Evolutionary conservation across 352 stramenopile genomes (phyloP).

Genomic region (Phytophthora melonis): DNA sequence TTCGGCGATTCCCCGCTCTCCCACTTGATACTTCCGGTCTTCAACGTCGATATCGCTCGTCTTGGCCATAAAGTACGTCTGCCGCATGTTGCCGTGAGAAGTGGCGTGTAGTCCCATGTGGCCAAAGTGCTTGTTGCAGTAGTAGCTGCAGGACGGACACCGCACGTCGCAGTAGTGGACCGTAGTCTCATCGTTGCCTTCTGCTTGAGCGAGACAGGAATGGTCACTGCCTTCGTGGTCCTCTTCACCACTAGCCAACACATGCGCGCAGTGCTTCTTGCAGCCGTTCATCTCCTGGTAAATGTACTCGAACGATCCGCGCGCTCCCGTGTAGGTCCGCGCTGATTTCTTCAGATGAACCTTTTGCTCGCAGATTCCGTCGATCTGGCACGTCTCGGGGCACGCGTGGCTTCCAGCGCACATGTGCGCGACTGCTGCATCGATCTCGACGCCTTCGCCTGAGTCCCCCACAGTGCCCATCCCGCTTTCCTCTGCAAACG

Average conservation of each 20-base stretch:
- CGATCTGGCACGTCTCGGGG: conserved; percentile 47
- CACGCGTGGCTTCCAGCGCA: conserved; percentile 54
- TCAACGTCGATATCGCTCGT: conserved; percentile 56
- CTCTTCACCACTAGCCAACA: conserved; percentile 43
- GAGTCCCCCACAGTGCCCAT: not conserved
- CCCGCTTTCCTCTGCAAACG: conserved; percentile 20
- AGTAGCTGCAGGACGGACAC: conserved; percentile 72
- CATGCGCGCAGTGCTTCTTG: conserved; percentile 58
- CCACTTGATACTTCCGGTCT: conserved; percentile 45
- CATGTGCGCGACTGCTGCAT: conserved; percentile 47
- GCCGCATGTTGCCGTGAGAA: conserved; percentile 74
- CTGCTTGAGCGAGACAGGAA: conserved; percentile 42
- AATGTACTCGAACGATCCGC: conserved; percentile 63
- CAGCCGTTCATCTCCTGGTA: conserved; percentile 77
- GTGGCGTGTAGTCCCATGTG: conserved; percentile 63
- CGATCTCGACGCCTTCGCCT: too few species aligned
- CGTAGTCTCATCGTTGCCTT: conserved; percentile 7
- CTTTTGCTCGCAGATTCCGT: conserved; percentile 71
- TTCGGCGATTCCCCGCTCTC: conserved; percentile 46
- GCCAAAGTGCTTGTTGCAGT: conserved; percentile 62
- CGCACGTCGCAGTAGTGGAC: conserved; percentile 66
- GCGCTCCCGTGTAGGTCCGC: conserved; percentile 55
- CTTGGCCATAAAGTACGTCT: conserved; percentile 73
- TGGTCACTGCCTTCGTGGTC: conserved; percentile 43
- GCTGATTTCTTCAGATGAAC: conserved; percentile 63